Evolutionary conservation across 225 moss, liverwort and hornwort species (phyloP).

Genomic region (Physcomitrium patens): DNA sequence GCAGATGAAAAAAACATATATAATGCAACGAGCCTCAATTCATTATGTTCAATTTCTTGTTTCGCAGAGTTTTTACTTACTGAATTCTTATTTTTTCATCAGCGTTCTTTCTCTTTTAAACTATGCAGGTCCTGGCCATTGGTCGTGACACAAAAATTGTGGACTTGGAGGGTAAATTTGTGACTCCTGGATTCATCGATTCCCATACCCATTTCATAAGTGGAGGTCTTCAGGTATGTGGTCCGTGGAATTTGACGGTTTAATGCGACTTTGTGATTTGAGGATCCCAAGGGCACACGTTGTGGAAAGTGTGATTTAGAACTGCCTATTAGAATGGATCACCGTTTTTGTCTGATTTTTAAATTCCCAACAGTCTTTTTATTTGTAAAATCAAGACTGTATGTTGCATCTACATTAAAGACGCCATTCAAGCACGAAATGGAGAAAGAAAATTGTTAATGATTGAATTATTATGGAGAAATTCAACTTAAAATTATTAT

Average conservation of each 20-base stretch:
- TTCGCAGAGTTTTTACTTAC: background rate
- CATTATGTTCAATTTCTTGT: background rate
- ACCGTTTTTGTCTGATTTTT: background rate
- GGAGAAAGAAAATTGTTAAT: too few relatives aligned
- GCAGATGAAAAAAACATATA: slow-evolving; percentile 34
- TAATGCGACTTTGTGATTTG: background rate
- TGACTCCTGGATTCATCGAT: slow-evolving; percentile 86
- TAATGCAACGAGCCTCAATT: background rate
- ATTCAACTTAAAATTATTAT: too few relatives aligned
- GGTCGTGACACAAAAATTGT: slow-evolving; percentile 63
- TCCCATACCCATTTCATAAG: slow-evolving; percentile 91
- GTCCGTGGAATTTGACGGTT: slow-evolving; percentile 7
- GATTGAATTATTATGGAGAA: too few relatives aligned
- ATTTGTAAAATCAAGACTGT: too few relatives aligned
- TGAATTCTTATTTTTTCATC: background rate
- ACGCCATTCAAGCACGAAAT: too few relatives aligned
- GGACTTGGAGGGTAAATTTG: slow-evolving; percentile 76
- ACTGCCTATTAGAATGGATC: background rate
- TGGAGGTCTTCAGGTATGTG: slow-evolving; percentile 67
- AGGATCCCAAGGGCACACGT: background rate
- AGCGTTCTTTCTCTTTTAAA: slow-evolving; percentile 12
- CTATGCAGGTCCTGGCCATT: slow-evolving; percentile 38
- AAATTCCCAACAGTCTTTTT: too few relatives aligned
- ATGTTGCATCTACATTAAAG: too few relatives aligned
- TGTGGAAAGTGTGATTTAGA: background rate